Conservation (phyloP, 352 stramenopile species). For the Globisporangium apiculatum region DNA sequence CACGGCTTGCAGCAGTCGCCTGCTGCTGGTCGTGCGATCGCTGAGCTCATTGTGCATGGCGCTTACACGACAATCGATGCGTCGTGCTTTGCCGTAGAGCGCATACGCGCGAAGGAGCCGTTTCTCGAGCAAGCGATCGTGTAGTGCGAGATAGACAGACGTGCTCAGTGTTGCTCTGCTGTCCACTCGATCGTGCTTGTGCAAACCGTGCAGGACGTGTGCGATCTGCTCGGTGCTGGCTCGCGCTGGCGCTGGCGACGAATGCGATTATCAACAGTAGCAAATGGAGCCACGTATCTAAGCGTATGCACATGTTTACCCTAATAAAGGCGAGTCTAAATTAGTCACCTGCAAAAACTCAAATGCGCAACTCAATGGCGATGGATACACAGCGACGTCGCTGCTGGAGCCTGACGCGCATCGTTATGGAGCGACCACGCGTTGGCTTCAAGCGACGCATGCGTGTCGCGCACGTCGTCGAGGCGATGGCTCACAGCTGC, state of each 20-base stretch:
- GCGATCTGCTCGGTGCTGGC: too few relatives aligned
- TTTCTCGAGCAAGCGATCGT: constrained; percentile 77
- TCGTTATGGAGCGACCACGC: constrained; percentile 17
- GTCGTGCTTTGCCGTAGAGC: constrained; percentile 64
- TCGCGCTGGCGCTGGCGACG: too few relatives aligned
- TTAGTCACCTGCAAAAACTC: too few relatives aligned
- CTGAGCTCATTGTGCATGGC: constrained; percentile 65
- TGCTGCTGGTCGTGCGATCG: constrained; percentile 63
- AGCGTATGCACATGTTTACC: too few relatives aligned
- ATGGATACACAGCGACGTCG: constrained; percentile 55
- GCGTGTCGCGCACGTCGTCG: constrained; percentile 37
- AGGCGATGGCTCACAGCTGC: constrained; percentile 50
- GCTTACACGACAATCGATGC: constrained; percentile 71
- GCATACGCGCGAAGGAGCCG: constrained; percentile 56
- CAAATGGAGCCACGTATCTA: too few relatives aligned
- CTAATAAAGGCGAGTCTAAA: too few relatives aligned
- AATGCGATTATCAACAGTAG: too few relatives aligned
- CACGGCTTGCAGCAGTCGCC: constrained; percentile 78
- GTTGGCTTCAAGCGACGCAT: constrained; percentile 21
- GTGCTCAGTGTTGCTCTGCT: not conserved
- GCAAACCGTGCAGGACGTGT: too few relatives aligned
- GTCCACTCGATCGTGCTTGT: constrained; percentile 1
- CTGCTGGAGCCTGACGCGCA: not conserved
- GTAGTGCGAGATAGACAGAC: constrained; percentile 16
- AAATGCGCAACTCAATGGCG: constrained; percentile 23